These are phyloP conservation scores for Eutypella sp. DNA, from an alignment of 2,329 filamentous ascomycete species.

Conservation along the genomic window DNA sequence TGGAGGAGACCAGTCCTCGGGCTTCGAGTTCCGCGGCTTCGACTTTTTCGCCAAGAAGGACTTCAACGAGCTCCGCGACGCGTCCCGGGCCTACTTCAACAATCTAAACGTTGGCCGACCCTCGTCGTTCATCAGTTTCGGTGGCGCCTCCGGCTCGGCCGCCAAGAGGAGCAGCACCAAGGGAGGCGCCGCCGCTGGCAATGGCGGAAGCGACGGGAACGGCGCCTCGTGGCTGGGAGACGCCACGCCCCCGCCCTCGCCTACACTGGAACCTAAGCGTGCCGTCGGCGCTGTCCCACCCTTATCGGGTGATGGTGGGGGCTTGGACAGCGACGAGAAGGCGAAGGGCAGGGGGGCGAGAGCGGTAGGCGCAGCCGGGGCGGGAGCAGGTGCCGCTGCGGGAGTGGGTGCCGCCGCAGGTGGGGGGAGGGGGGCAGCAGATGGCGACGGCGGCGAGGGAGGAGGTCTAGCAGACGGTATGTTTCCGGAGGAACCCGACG, in stretches of 20 bases:
- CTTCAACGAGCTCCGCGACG: conserved; percentile 22
- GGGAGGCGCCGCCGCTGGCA: conserved; percentile 5
- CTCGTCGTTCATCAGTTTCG: neutral
- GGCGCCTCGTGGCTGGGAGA: conserved; percentile 25
- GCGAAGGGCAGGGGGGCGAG: neutral
- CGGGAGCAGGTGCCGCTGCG: neutral
- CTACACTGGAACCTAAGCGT: conserved; percentile 11
- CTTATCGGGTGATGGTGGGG: neutral
- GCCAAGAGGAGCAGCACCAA: conserved; percentile 4
- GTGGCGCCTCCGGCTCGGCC: conserved; percentile 3
- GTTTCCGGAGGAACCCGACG: neutral
- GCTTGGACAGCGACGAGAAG: neutral
- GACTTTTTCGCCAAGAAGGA: conserved; percentile 27
- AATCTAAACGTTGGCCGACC: neutral
- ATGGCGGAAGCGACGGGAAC: neutral
- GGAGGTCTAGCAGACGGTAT: neutral
- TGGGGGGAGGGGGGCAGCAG: neutral
- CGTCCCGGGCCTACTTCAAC: conserved; percentile 23
- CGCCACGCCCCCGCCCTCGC: conserved; percentile 22
- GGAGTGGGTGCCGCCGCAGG: neutral
- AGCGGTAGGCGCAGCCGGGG: neutral
- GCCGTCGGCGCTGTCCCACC: neutral
- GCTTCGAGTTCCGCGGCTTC: conserved; percentile 25
- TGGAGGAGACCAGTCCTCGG: neutral
- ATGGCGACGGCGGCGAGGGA: neutral